Base-by-base conservation (phyloP, 169 alveolate species). In the Cryptosporidium tyzzeri region DNA sequence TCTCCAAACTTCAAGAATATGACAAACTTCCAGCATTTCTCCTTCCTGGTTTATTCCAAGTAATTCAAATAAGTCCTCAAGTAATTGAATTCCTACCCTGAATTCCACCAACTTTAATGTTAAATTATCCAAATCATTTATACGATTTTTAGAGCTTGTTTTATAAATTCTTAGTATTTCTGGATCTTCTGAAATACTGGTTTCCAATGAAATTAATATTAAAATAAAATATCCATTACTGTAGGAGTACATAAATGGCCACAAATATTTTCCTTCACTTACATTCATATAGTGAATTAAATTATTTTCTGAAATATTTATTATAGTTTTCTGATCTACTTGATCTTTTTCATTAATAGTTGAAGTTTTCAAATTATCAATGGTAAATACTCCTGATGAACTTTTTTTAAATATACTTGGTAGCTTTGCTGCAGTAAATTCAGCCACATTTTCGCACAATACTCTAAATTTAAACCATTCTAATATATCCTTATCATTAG, bases 161-260 rank as follows among this genome's bases (percentile, higher is more conserved):
- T 41, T 74, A 16, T 33, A 74, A 12, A 55, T 9, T n/a, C 9
- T 59, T 14, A 74, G 45, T 10, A 74, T 7, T 41, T 29, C 23
- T 18, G 29, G 70, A 35, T 74, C 68, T 1, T 37, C 53, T 31
- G 44, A 33, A 10, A 74, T 55, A 29, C 86, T 74, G 18, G 62
- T 62, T 33, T 53, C 86, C 35, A 74, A 26, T 6, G 86, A 74
- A 35, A 74, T n/a, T 31, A 53, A 23, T n/a, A 51, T 51, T 33
- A 74, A 41, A n/a, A 74, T 31, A 74, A 55, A 74, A 31, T 33
- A 55, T 2, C 86, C 86, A 55, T 41, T 58, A 3, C 59, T 74
- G 37, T 31, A 74, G 3, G 86, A 74, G 14, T 74, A 58, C 48
- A 74, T 74, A 58, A 74, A 74, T 4, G 86, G 86, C 86, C 86